Conservation (phyloP, 179 eudicot species). For the Nepenthes alata region DNA sequence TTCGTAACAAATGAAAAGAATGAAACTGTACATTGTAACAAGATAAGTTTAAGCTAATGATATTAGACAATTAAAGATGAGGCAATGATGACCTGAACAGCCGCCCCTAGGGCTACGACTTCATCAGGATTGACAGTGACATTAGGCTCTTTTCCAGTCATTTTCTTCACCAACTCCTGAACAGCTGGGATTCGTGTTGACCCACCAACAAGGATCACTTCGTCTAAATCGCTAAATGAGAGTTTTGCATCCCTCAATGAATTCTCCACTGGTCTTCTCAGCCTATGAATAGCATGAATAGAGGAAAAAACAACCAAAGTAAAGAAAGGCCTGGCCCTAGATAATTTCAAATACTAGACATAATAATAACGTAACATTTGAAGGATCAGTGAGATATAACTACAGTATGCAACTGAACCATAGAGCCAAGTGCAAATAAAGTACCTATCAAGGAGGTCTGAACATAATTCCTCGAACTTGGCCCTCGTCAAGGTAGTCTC, state of each 20-base stretch:
- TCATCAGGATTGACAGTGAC: constrained; percentile 27
- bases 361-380: background rate
- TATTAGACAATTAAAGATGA: background rate
- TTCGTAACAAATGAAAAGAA: background rate
- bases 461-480: constrained; percentile 39
- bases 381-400: background rate
- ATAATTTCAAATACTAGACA: background rate
- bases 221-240: constrained; percentile 39
- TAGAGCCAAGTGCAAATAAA: background rate
- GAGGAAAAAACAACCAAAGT: background rate
- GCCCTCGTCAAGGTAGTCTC: constrained; percentile 37
- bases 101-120: constrained; percentile 26
- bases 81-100: constrained; percentile 17
- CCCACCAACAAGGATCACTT: constrained; percentile 58
- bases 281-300: constrained; percentile 13
- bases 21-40: background rate
- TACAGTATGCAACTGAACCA: background rate
- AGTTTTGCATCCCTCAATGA: constrained; percentile 46
- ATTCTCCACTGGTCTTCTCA: constrained; percentile 39
- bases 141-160: constrained; percentile 37
- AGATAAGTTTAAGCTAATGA: background rate
- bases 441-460: constrained; percentile 44
- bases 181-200: constrained; percentile 53
- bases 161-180: constrained; percentile 36
- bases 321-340: background rate